Evolutionary conservation across 805 yeast genomes (phyloP).

Genomic region (Kluyveromyces wickerhamii): DNA sequence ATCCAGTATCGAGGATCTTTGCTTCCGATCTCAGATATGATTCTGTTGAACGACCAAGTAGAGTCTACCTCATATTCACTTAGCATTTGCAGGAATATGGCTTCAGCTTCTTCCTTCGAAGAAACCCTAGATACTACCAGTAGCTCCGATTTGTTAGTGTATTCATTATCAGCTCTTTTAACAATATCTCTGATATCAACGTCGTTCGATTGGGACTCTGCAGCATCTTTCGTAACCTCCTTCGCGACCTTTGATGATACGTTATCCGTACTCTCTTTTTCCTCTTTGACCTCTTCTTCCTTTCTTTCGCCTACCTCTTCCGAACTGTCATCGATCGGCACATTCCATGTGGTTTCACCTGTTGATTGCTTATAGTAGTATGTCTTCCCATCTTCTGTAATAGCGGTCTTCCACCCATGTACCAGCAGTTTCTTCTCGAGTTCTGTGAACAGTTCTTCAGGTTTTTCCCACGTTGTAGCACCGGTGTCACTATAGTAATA

Average conservation of each 20-base stretch:
- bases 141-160: conserved; percentile 22
- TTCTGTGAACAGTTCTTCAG: conserved; percentile 41
- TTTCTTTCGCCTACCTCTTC: not conserved
- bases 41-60: conserved; percentile 65
- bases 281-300: not conserved
- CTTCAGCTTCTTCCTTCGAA: conserved; percentile 33
- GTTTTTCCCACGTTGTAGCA: conserved; percentile 77
- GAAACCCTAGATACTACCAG: conserved; percentile 20
- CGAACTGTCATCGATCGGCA: conserved; percentile 35
- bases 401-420: conserved; percentile 47
- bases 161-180: conserved; percentile 12
- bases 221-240: too few relatives aligned
- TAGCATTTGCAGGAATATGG: conserved; percentile 45
- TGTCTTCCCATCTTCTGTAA: conserved; percentile 47
- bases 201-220: not conserved
- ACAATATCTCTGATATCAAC: conserved; percentile 16
- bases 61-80: conserved; percentile 52
- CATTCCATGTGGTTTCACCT: conserved; percentile 70
- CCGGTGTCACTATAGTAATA: conserved; percentile 63
- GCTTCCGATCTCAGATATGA: conserved; percentile 47
- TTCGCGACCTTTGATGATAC: too few relatives aligned
- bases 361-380: conserved; percentile 65
- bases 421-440: conserved; percentile 39
- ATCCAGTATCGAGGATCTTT: conserved; percentile 61
- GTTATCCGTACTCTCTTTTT: not conserved